Evolutionary conservation across 2,329 filamentous ascomycete species (phyloP).

Genomic region (Lachnellula cervina): DNA sequence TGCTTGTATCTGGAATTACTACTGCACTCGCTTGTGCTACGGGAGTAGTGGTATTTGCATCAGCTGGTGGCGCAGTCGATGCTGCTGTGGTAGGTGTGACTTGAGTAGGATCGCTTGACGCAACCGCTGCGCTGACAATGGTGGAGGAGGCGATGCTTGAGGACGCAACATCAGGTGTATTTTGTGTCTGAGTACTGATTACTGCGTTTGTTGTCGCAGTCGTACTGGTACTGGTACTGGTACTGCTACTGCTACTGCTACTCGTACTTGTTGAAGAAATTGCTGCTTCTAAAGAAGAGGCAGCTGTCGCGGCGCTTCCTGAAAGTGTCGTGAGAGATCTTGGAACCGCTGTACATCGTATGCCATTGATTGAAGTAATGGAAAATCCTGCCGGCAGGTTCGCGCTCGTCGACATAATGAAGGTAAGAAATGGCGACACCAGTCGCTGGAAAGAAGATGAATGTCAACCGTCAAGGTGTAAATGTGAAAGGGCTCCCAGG

Average conservation of each 20-base stretch:
- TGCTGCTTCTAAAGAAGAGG: constrained; percentile 4
- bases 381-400: constrained; percentile 43
- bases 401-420: constrained; percentile 37
- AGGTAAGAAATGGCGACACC: constrained; percentile 21
- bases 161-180: background rate
- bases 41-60: constrained; percentile 13
- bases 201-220: background rate
- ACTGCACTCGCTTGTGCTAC: constrained; percentile 1
- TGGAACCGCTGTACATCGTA: constrained; percentile 51
- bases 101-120: constrained; percentile 2
- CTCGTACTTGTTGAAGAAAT: background rate
- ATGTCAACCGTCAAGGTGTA: constrained; percentile 24
- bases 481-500: constrained; percentile 20
- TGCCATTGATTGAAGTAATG: constrained; percentile 46
- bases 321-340: constrained; percentile 28
- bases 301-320: constrained; percentile 9
- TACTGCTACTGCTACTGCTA: too few relatives aligned
- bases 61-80: constrained; percentile 11
- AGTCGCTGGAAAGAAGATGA: constrained; percentile 23
- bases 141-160: background rate
- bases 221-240: too few relatives aligned
- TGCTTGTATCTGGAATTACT: constrained; percentile 4
- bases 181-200: constrained; percentile 1
- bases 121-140: background rate
- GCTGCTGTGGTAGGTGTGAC: constrained; percentile 13